A percentile compares a stretch with the other conserved stretches of the same genome.
These are phyloP conservation scores for Meredithiella fracta DNA, from an alignment of 2,329 filamentous ascomycete species.

Conservation along the genomic window DNA sequence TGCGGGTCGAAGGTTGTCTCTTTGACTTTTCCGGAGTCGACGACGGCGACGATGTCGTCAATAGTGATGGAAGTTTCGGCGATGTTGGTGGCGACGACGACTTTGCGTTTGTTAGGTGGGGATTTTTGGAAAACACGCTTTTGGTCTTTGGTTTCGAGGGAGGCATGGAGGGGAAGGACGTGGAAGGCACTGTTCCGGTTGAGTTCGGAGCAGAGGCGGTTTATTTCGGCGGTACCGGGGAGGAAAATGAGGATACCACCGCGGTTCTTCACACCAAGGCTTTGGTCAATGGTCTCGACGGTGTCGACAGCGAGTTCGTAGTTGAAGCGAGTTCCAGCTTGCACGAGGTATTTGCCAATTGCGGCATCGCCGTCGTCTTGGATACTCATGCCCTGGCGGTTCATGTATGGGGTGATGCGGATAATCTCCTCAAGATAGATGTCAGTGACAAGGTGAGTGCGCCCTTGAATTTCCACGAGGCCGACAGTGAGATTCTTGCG, in stretches of 20 bases:
- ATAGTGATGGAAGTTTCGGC: slow-evolving; percentile 98
- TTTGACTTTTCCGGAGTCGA: slow-evolving; percentile 89
- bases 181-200: slow-evolving; percentile 47
- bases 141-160: slow-evolving; percentile 75
- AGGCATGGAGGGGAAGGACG: slow-evolving; percentile 79
- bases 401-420: slow-evolving; percentile 56
- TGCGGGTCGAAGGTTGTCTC: slow-evolving; percentile 86
- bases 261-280: slow-evolving; percentile 48
- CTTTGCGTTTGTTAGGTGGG: slow-evolving; percentile 68
- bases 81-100: slow-evolving; percentile 90
- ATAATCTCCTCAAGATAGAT: slow-evolving; percentile 82
- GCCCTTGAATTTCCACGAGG: slow-evolving; percentile 68
- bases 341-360: slow-evolving; percentile 55
- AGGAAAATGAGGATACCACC: slow-evolving; percentile 93
- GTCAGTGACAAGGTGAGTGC: slow-evolving; percentile 80
- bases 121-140: slow-evolving; percentile 65
- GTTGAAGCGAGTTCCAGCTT: slow-evolving; percentile 70
- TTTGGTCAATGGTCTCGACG: slow-evolving; percentile 63
- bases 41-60: slow-evolving; percentile 88
- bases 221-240: slow-evolving; percentile 83
- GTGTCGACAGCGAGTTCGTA: slow-evolving; percentile 73
- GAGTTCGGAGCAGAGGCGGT: slow-evolving; percentile 55
- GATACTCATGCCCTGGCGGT: slow-evolving; percentile 25
- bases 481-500: slow-evolving; percentile 52
- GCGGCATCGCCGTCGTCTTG: slow-evolving; percentile 18